These are phyloP conservation scores for Oryza longistaminata DNA, from an alignment of 176 grass and related monocot genomes.

Conservation along the genomic window DNA sequence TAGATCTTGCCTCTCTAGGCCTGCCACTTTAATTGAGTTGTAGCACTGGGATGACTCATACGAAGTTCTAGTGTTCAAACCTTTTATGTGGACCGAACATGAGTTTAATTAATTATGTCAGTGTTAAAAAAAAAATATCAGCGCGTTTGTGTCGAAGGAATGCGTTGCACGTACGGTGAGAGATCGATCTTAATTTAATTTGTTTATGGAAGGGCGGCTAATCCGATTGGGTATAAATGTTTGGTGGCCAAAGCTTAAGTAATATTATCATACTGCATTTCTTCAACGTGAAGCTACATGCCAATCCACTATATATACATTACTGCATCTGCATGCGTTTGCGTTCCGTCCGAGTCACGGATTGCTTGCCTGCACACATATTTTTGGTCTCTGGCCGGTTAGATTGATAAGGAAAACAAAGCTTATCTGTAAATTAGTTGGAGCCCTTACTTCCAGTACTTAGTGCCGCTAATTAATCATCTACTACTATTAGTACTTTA, in stretches of 20 bases:
- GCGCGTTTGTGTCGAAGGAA: background rate
- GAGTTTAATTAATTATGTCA: background rate
- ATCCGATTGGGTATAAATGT: conserved; percentile 38
- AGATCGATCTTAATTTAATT: background rate
- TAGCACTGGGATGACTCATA: too few species aligned
- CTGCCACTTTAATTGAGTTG: too few species aligned
- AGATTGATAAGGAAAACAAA: background rate
- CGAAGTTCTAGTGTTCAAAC: too few species aligned
- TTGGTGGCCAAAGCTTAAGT: conserved; percentile 41
- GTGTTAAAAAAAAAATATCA: too few species aligned
- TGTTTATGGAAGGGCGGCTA: conserved; percentile 22
- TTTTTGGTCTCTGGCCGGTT: background rate
- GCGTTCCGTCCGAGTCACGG: conserved; percentile 17
- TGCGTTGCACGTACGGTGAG: conserved; percentile 12
- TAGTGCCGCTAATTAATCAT: background rate
- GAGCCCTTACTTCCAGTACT: background rate
- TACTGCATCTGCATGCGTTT: background rate
- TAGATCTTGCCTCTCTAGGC: too few species aligned
- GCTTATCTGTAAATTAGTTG: background rate
- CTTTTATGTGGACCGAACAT: background rate
- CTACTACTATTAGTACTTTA: background rate
- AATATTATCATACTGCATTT: conserved; percentile 16
- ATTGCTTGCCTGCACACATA: background rate
- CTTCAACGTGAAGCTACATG: conserved; percentile 15
- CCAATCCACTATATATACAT: background rate